Percentiles rank a stretch among this genome's conserved stretches.
Evolutionary conservation across 2,329 filamentous ascomycete genomes (phyloP).

Genomic region (Fusarium sp.): DNA sequence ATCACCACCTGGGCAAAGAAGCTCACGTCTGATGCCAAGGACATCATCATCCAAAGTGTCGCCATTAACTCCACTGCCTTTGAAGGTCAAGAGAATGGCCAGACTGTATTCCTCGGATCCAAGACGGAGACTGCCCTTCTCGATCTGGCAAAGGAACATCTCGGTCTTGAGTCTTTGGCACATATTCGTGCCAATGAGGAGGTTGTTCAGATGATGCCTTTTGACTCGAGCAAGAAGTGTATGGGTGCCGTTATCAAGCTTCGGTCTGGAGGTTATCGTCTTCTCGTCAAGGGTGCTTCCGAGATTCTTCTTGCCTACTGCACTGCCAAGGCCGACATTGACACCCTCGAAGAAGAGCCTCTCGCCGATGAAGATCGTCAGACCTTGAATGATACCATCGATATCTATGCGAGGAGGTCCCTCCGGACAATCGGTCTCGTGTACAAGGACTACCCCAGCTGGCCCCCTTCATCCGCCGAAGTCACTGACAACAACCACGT

Average conservation of each 20-base stretch:
- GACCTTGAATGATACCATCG: background rate
- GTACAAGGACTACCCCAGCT: background rate
- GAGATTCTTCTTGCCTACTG: background rate
- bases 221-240: conserved; percentile 64
- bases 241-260: conserved; percentile 66
- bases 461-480: background rate
- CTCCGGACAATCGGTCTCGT: background rate
- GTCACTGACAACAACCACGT: background rate
- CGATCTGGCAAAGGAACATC: background rate
- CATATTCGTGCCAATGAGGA: conserved; percentile 53
- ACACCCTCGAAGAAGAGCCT: background rate
- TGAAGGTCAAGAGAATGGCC: background rate
- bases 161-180: background rate
- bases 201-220: conserved; percentile 62
- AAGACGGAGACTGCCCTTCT: background rate
- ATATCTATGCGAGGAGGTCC: background rate
- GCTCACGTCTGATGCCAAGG: background rate
- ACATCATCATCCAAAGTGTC: background rate
- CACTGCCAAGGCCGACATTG: background rate
- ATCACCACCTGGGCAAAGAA: background rate
- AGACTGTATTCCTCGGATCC: background rate
- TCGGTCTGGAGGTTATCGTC: background rate
- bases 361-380: background rate
- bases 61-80: background rate
- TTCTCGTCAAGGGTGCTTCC: background rate